Evolutionary conservation across 2,329 filamentous ascomycete species (phyloP).

Genomic region (Fusarium sp.): DNA sequence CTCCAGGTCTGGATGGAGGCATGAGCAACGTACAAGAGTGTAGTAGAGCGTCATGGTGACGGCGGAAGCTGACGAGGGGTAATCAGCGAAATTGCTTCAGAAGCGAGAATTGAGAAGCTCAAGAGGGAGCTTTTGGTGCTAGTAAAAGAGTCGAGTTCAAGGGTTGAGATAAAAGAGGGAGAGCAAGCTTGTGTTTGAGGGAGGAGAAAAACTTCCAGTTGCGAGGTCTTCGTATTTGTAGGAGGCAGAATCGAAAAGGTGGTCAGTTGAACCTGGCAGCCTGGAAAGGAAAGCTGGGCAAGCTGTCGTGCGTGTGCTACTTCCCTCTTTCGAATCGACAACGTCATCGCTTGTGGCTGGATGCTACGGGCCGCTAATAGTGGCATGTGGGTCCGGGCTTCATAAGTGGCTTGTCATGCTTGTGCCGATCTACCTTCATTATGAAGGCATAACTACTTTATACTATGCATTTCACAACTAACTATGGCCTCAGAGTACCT

Average conservation of each 20-base stretch:
- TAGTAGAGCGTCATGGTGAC: constrained; percentile 69
- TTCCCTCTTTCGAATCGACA: constrained; percentile 46
- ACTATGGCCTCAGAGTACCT: not conserved
- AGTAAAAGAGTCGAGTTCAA: constrained; percentile 2
- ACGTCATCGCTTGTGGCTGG: constrained; percentile 53
- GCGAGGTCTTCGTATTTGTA: constrained; percentile 36
- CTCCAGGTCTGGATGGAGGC: not conserved
- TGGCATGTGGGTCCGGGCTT: constrained; percentile 22
- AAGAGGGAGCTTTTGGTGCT: constrained; percentile 15
- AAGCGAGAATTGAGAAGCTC: constrained; percentile 18
- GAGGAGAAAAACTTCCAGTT: constrained; percentile 4
- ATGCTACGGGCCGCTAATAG: constrained; percentile 24
- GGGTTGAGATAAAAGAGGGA: constrained; percentile 1
- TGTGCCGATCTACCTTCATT: constrained; percentile 13
- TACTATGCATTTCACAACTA: constrained; percentile 7
- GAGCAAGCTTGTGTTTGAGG: constrained; percentile 1
- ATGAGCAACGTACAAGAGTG: constrained; percentile 58
- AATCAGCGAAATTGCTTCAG: constrained; percentile 22
- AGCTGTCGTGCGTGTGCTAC: constrained; percentile 40
- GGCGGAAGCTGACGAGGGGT: constrained; percentile 41
- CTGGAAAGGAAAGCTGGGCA: constrained; percentile 15
- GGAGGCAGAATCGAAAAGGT: constrained; percentile 43
- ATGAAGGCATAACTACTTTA: constrained; percentile 20
- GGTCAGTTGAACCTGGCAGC: constrained; percentile 46
- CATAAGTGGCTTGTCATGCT: constrained; percentile 27